Conservation (phyloP, 257 asterid genomes). For the Ocimum tenuiflorum region DNA sequence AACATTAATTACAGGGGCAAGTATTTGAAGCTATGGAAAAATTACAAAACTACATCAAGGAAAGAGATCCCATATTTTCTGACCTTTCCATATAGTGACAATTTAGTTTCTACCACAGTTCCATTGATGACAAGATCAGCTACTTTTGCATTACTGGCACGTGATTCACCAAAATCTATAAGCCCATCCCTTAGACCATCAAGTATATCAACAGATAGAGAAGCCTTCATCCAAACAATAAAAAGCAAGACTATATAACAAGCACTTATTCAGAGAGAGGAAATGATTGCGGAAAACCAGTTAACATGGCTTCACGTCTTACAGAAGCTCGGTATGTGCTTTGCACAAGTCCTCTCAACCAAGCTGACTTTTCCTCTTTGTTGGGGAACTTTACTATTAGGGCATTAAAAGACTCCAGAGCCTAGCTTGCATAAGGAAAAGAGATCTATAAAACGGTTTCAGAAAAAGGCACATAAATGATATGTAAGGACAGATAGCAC, state of each 20-base stretch:
- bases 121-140: conserved; percentile 94
- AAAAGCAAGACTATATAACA: conserved; percentile 12
- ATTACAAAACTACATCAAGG: conserved; percentile 11
- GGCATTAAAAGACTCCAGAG: conserved; percentile 84
- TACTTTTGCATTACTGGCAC: conserved; percentile 32
- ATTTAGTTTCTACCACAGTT: conserved; percentile 63
- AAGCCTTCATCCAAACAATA: conserved; percentile 54
- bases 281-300: conserved; percentile 13
- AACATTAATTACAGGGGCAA: conserved; percentile 7
- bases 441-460: neutral
- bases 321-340: conserved; percentile 98
- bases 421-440: conserved; percentile 42
- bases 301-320: conserved; percentile 34
- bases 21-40: conserved; percentile 9
- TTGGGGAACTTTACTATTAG: conserved; percentile 66
- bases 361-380: conserved; percentile 69
- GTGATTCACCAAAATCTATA: conserved; percentile 40
- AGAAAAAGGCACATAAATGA: conserved; percentile 9
- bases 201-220: conserved; percentile 69
- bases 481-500: conserved; percentile 10
- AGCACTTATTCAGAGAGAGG: conserved; percentile 7
- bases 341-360: conserved; percentile 81
- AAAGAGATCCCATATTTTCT: conserved; percentile 17
- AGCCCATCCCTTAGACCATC: conserved; percentile 54
- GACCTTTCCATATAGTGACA: conserved; percentile 89